Evolutionary conservation across 75 land plant genomes (phyloP), one percentile per base, ranked within the genome.

Genomic region (Larix kaempferi): DNA sequence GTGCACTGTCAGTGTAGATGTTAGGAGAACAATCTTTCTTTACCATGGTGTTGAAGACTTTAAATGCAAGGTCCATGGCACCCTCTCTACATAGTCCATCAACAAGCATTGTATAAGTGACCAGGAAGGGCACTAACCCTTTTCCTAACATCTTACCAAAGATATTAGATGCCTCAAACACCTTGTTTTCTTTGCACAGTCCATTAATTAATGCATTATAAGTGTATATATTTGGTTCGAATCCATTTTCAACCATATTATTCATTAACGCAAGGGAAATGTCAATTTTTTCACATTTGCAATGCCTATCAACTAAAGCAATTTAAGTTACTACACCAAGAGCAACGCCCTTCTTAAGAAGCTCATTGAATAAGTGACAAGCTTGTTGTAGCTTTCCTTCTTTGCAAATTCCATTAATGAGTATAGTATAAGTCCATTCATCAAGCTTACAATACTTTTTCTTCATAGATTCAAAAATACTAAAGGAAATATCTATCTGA

Each of bases 61-160:
- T 78, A 25, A 88, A 15, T n/a, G n/a, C n/a, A n/a, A n/a, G n/a
- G n/a, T n/a, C n/a, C n/a, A n/a, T n/a, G n/a, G n/a, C n/a, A n/a
- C 91, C 86, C 77, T 79, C 86, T 77, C 76, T 91, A 59, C 95
- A 95, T 17, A 88, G 84, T 25, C 90, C 98, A 81, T 92, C 85
- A 59, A 95, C 86, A 75, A 95, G 83, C 25, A 84, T 77, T 0
- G 98, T 89, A 67, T 87, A 92, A 35, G 90, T 87, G 33, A 90
- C 66, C 12, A 92, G 89, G 85, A 89, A 90, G 5, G 95, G 95
- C 12, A 77, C 58, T 23, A 95, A 41, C 13, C 86, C 80, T 74
- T 79, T 54, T 23, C 85, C n/a, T n/a, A n/a, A n/a, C n/a, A n/a
- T n/a, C n/a, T n/a, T n/a, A n/a, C n/a, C n/a, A n/a, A n/a, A n/a